phyloP scores from a whole-genome alignment of 495 filamentous ascomycete species.

The Penicillium robsamsonii region DNA sequence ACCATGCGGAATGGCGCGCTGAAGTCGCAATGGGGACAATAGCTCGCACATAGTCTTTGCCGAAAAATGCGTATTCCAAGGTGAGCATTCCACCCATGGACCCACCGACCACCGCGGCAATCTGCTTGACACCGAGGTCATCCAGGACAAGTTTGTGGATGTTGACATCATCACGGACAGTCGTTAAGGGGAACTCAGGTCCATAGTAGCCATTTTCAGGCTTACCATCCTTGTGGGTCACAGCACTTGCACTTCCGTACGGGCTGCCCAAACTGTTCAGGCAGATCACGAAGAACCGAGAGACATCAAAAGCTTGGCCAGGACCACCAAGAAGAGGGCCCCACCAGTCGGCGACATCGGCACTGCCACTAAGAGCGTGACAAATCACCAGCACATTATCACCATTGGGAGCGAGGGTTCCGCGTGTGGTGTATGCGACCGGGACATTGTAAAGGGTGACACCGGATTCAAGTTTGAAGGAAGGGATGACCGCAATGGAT shows the following conservation, averaged over 20 bases:
- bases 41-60: conserved; percentile 85
- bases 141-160: conserved; percentile 91
- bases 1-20: conserved; percentile 94
- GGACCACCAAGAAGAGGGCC: conserved; percentile 86
- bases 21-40: conserved; percentile 96
- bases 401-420: conserved; percentile 65
- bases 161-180: conserved; percentile 90
- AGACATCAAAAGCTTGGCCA: conserved; percentile 87
- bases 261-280: conserved; percentile 96
- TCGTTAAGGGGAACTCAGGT: conserved; percentile 94
- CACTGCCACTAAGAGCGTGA: conserved; percentile 92
- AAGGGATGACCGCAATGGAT: conserved; percentile 77
- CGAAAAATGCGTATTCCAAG: conserved; percentile 94
- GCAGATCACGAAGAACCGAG: conserved; percentile 91
- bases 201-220: conserved; percentile 75
- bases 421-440: conserved; percentile 86
- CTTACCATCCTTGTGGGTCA: conserved; percentile 82
- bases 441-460: conserved; percentile 84
- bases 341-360: conserved; percentile 98
- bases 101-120: conserved; percentile 91
- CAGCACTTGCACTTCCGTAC: conserved; percentile 93
- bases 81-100: conserved; percentile 98
- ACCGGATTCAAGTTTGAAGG: conserved; percentile 91
- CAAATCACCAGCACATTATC: conserved; percentile 98
- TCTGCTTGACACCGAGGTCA: conserved; percentile 78